phyloP scores from a whole-genome alignment of 2,329 filamentous ascomycete species.

The Colletotrichum lupini region DNA sequence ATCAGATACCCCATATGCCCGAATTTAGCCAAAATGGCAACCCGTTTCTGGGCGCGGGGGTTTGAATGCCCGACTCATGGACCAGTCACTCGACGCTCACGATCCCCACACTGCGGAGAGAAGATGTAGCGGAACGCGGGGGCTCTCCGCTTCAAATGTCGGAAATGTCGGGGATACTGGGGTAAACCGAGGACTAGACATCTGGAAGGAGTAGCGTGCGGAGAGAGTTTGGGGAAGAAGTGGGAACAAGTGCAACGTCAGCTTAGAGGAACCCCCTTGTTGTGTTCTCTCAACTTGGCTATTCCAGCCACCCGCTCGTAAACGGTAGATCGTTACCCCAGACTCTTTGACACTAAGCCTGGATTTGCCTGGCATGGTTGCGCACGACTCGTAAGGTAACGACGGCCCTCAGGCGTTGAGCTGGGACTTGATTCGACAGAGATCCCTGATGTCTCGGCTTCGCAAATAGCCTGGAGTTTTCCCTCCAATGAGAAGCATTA shows the following conservation, averaged over 20 bases:
- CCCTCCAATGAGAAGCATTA: slow-evolving; percentile 20
- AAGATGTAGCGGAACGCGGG: background rate
- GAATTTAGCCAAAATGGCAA: slow-evolving; percentile 13
- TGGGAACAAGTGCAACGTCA: slow-evolving; percentile 8
- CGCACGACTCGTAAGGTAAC: background rate
- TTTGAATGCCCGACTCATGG: slow-evolving; percentile 3
- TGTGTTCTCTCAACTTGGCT: background rate
- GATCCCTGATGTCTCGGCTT: background rate
- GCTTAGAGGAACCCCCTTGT: background rate
- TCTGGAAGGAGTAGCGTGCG: background rate
- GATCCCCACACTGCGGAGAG: slow-evolving; percentile 18
- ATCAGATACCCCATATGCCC: slow-evolving; percentile 7
- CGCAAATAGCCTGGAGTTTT: slow-evolving; percentile 29
- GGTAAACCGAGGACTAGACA: background rate
- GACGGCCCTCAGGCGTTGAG: background rate
- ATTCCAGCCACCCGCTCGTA: slow-evolving; percentile 18
- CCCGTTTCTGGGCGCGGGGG: background rate
- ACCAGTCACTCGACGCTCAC: background rate
- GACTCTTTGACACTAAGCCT: background rate
- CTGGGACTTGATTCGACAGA: slow-evolving; percentile 19
- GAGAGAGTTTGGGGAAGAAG: slow-evolving; percentile 26
- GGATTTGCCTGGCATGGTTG: background rate
- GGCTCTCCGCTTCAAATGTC: background rate
- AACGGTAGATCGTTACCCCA: background rate
- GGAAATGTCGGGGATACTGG: slow-evolving; percentile 15